Evolutionary conservation across 2,329 filamentous ascomycete genomes (phyloP).

Genomic region (Neonectria neomacrospora): DNA sequence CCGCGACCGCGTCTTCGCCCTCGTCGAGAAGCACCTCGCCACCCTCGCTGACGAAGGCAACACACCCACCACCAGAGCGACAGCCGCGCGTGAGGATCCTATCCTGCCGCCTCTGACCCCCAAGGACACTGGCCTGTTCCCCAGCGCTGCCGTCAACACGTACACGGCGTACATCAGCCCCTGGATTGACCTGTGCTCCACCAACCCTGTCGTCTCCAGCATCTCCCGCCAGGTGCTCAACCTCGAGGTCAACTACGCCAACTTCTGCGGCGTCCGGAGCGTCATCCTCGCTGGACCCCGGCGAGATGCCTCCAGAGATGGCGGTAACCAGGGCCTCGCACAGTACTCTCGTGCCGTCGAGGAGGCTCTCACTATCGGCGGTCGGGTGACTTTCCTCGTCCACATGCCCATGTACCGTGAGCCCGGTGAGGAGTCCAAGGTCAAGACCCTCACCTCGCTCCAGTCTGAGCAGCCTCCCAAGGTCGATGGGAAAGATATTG

Average conservation of each 20-base stretch:
- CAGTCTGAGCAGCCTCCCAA: slow-evolving; percentile 48
- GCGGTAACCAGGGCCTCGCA: slow-evolving; percentile 63
- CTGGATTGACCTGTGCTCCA: slow-evolving; percentile 91
- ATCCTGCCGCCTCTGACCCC: slow-evolving; percentile 77
- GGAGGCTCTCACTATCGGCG: slow-evolving; percentile 79
- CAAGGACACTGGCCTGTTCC: slow-evolving; percentile 80
- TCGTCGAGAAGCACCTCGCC: slow-evolving; percentile 67
- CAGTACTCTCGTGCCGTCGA: slow-evolving; percentile 88
- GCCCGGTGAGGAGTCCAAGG: slow-evolving; percentile 65
- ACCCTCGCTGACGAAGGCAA: slow-evolving; percentile 56
- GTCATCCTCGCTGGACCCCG: slow-evolving; percentile 84
- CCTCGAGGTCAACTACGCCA: slow-evolving; percentile 92
- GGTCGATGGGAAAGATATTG: slow-evolving; percentile 60
- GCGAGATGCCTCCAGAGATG: slow-evolving; percentile 65
- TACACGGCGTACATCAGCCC: slow-evolving; percentile 84
- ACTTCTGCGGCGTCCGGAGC: slow-evolving; percentile 90
- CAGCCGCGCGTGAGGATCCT: slow-evolving; percentile 63
- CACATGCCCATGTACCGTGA: slow-evolving; percentile 87
- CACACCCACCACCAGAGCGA: slow-evolving; percentile 53
- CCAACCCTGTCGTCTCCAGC: slow-evolving; percentile 83
- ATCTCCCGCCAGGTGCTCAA: slow-evolving; percentile 91
- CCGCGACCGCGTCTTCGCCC: slow-evolving; percentile 71
- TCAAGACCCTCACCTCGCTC: slow-evolving; percentile 62
- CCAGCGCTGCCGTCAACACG: slow-evolving; percentile 75
- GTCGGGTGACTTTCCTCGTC: slow-evolving; percentile 82